These are phyloP conservation scores for Fusarium sp. DNA, from an alignment of 2,329 filamentous ascomycete genomes.

Conservation along the genomic window DNA sequence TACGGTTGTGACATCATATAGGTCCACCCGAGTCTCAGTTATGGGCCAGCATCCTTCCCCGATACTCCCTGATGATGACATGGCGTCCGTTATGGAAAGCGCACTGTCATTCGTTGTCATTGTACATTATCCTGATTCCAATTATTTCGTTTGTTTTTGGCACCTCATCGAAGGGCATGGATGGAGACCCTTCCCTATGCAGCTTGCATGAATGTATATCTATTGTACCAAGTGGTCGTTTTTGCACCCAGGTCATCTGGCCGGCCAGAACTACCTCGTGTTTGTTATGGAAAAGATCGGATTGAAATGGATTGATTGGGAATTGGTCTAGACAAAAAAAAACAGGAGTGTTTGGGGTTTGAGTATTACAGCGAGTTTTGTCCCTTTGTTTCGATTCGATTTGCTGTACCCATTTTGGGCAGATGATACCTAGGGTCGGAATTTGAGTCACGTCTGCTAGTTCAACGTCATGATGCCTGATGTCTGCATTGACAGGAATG, in stretches of 20 bases:
- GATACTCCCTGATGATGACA: slow-evolving; percentile 44
- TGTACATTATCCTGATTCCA: slow-evolving; percentile 23
- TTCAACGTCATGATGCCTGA: slow-evolving; percentile 32
- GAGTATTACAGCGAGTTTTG: slow-evolving; percentile 5
- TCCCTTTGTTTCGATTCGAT: not conserved
- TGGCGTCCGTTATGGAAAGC: slow-evolving; percentile 37
- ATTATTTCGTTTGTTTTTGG: slow-evolving; percentile 27
- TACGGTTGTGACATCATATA: slow-evolving; percentile 29
- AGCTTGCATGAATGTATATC: slow-evolving; percentile 23
- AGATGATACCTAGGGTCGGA: not conserved
- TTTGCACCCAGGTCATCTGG: slow-evolving; percentile 12
- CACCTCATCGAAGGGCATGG: slow-evolving; percentile 28
- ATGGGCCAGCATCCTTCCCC: slow-evolving; percentile 8
- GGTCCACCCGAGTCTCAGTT: slow-evolving; percentile 20
- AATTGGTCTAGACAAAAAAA: slow-evolving; percentile 39
- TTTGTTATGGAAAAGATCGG: not conserved
- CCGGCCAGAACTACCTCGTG: slow-evolving; percentile 28
- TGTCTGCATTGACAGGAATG: slow-evolving; percentile 13
- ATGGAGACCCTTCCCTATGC: slow-evolving; percentile 26
- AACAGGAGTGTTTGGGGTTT: slow-evolving; percentile 10
- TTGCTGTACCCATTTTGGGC: not conserved
- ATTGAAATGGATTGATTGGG: not conserved
- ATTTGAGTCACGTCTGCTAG: not conserved
- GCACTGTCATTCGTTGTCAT: slow-evolving; percentile 10
- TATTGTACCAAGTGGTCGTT: not conserved